Evolutionary conservation across 441 rosid species (phyloP), one percentile per base, ranked within the genome.

Genomic region (Adansonia grandidieri): DNA sequence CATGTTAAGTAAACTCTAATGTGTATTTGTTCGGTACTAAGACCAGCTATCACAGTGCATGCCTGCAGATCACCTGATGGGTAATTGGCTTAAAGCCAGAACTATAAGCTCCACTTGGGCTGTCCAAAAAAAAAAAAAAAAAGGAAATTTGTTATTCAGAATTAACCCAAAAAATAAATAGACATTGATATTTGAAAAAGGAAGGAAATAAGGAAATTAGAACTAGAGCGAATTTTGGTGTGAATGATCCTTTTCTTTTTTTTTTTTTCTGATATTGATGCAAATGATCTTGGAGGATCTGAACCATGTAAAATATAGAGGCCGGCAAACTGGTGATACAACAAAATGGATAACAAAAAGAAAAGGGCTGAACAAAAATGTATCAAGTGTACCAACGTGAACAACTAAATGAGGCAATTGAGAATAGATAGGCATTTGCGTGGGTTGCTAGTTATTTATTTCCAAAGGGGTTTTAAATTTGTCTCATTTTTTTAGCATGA

Each of bases 51-150:
- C 74, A 73, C 54, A 62, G 82, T 81, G 81, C 88, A 73, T 88
- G 96, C 91, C 91, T 87, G 87, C 80, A 82, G 82, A 89, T 93
- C 98, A 93, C 99, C 98, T 93, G 96, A 85, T 92, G 98, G 44
- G 96, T 92, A 88, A 90, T 95, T 80, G 98, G 99, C 86, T 82
- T 91, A 89, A 93, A 95, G 81, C 99, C 99, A 32, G 97, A 81
- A 89, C 96, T 92, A 76, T 95, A 95, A 72, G 99, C 99, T 89
- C 99, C 99, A 89, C 89, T 90, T 14, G 99, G 98, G 80, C 98
- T 95, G 91, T 24, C 87, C 85, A 60, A 78, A 44, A 17, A 44
- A 24, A 24, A 24, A 24, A 24, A 24, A 24, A 24, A 1, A 71
- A 60, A 64, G 14, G 57, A 15, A 61, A 74, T 56, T 0, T 15